Evolutionary conservation across 1,284 basidiomycete species (phyloP).

Genomic region (Pyrrhoderma lamaoense): DNA sequence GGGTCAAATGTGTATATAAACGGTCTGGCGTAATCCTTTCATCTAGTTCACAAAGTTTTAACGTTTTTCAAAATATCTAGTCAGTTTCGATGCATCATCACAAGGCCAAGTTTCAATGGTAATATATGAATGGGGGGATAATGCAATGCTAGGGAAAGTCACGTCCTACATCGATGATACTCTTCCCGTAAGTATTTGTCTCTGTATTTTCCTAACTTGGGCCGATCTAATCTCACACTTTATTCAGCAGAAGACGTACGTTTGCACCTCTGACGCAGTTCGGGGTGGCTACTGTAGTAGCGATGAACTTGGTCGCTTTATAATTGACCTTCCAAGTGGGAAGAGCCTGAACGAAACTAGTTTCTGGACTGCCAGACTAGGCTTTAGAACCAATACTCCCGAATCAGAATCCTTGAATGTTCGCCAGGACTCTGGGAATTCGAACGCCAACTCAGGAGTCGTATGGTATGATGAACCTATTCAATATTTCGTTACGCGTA

Average conservation of each 20-base stretch:
- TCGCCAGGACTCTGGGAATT: constrained; percentile 26
- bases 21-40: constrained; percentile 42
- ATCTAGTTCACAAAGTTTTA: neutral
- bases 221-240: constrained; percentile 15
- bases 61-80: constrained; percentile 38
- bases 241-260: constrained; percentile 75
- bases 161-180: constrained; percentile 50
- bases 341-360: constrained; percentile 61
- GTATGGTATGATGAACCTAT: constrained; percentile 55
- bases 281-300: constrained; percentile 61
- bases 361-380: constrained; percentile 70
- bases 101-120: constrained; percentile 90
- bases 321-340: constrained; percentile 61
- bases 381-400: constrained; percentile 33
- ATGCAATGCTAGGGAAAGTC: constrained; percentile 72
- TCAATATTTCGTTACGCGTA: constrained; percentile 77
- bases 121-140: constrained; percentile 93
- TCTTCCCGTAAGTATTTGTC: constrained; percentile 52
- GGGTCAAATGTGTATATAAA: constrained; percentile 77
- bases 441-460: constrained; percentile 29
- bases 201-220: neutral
- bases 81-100: constrained; percentile 75
- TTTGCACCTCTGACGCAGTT: constrained; percentile 79
- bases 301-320: constrained; percentile 76
- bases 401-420: constrained; percentile 19